phyloP scores from a whole-genome alignment of 2,329 filamentous ascomycete genomes.

The Botryotinia convoluta region DNA sequence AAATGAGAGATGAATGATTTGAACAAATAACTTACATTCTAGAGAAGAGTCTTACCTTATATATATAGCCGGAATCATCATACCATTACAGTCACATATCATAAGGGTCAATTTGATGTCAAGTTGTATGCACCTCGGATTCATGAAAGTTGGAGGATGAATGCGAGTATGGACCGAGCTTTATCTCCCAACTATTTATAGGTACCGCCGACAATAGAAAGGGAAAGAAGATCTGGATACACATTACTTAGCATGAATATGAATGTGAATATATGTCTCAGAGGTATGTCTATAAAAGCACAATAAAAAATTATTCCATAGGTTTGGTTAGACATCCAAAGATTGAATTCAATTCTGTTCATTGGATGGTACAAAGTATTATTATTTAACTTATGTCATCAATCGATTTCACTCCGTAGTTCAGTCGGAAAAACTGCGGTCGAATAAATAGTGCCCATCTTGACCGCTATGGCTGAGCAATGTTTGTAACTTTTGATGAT shows the following conservation, averaged over 20 bases:
- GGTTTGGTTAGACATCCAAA: neutral
- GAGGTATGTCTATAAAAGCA: neutral
- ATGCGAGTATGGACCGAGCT: slow-evolving; percentile 9
- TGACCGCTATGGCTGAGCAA: neutral
- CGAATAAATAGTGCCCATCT: neutral
- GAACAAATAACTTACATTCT: neutral
- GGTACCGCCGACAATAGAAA: neutral
- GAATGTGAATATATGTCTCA: neutral
- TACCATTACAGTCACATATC: neutral
- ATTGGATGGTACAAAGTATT: neutral
- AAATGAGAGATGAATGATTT: neutral
- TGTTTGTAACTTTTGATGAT: slow-evolving; percentile 8
- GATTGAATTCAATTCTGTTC: neutral
- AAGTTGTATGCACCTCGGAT: slow-evolving; percentile 5
- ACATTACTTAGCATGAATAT: neutral
- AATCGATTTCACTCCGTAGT: neutral
- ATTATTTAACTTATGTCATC: neutral
- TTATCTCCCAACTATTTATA: neutral
- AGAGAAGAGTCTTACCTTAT: neutral
- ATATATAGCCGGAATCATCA: neutral
- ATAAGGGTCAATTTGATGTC: neutral
- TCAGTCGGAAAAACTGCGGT: neutral
- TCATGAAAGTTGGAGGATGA: slow-evolving; percentile 4
- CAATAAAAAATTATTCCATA: neutral
- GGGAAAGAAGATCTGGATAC: neutral